Conservation (phyloP, 208 protist species). For the Trypanosomatidae sp. region DNA sequence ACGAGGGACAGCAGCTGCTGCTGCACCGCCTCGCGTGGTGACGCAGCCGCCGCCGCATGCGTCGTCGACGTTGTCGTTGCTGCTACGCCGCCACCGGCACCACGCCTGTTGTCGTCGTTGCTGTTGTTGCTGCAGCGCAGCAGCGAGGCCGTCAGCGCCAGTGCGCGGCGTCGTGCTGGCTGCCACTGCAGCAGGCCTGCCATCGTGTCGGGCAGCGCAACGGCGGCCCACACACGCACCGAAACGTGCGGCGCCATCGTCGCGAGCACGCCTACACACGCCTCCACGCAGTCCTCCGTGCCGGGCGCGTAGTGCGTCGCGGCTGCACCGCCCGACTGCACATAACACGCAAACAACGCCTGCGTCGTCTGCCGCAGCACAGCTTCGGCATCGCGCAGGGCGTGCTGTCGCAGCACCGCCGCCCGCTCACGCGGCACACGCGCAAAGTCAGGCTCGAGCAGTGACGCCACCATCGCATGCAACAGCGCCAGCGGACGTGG, state of each 20-base stretch:
- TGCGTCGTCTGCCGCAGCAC: slow-evolving; percentile 3
- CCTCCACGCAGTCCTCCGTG: slow-evolving; percentile 16
- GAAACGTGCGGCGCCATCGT: slow-evolving; percentile 14
- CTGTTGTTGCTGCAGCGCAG: slow-evolving; percentile 14
- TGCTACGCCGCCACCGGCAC: slow-evolving; percentile 2
- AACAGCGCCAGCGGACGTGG: slow-evolving; percentile 29
- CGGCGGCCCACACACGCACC: slow-evolving; percentile 25
- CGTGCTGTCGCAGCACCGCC: slow-evolving; percentile 12
- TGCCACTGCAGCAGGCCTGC: slow-evolving; percentile 37
- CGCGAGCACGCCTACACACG: slow-evolving; percentile 16
- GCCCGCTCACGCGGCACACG: slow-evolving; percentile 32
- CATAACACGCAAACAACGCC: slow-evolving; percentile 11
- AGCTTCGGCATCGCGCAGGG: slow-evolving; percentile 1
- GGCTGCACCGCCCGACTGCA: slow-evolving; percentile 13
- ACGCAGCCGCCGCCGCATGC: no score
- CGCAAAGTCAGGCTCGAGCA: slow-evolving; percentile 34
- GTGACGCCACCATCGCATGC: slow-evolving; percentile 13
- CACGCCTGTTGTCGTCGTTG: slow-evolving; percentile 7
- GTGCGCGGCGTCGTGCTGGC: slow-evolving; percentile 20
- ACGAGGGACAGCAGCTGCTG: slow-evolving; percentile 3
- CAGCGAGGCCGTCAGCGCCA: slow-evolving; percentile 15
- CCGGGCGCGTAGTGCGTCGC: slow-evolving; percentile 9
- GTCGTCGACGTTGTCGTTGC: not conserved
- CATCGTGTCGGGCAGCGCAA: slow-evolving; percentile 33
- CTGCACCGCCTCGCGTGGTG: not conserved